phyloP scores from a whole-genome alignment of 225 moss, liverwort and hornwort genomes.

The Asterella californica region DNA sequence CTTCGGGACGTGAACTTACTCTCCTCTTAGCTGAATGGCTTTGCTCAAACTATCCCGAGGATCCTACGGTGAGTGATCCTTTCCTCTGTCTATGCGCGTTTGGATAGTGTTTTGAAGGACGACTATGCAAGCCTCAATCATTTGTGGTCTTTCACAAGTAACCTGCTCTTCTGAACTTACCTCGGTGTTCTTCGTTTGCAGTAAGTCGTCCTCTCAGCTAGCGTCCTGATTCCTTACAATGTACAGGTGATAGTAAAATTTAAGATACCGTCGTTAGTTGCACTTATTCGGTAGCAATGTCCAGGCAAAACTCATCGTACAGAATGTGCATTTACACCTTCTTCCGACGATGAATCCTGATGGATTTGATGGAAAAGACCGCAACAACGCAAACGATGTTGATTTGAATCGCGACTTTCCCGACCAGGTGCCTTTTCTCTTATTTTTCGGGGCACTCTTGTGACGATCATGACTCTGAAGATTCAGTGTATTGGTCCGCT shows the following conservation, averaged over 20 bases:
- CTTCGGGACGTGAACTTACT: slow-evolving; percentile 67
- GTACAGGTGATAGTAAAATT: not conserved
- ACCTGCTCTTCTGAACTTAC: not conserved
- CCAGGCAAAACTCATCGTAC: slow-evolving; percentile 79
- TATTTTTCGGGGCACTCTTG: not conserved
- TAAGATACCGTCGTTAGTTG: not conserved
- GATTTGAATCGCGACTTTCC: slow-evolving; percentile 96
- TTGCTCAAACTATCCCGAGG: slow-evolving; percentile 57
- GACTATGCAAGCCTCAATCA: not conserved
- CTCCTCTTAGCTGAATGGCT: slow-evolving; percentile 80
- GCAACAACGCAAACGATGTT: slow-evolving; percentile 70
- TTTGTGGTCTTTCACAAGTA: slow-evolving; percentile 1
- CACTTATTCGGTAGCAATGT: slow-evolving; percentile 4
- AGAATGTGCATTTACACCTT: slow-evolving; percentile 80
- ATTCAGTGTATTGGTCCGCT: not conserved
- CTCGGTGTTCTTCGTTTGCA: not conserved
- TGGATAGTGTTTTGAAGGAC: not conserved
- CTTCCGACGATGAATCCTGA: slow-evolving; percentile 96
- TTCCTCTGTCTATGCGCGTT: not conserved
- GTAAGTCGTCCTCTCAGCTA: too few species aligned
- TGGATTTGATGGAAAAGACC: slow-evolving; percentile 57
- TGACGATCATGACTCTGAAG: not conserved
- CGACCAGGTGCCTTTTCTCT: slow-evolving; percentile 61
- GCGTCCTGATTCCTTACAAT: too few species aligned
- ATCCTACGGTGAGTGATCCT: slow-evolving; percentile 49